Evolutionary conservation across 257 asterid genomes (phyloP), one percentile per base, ranked within the genome.

Genomic region (Mitragyna speciosa): DNA sequence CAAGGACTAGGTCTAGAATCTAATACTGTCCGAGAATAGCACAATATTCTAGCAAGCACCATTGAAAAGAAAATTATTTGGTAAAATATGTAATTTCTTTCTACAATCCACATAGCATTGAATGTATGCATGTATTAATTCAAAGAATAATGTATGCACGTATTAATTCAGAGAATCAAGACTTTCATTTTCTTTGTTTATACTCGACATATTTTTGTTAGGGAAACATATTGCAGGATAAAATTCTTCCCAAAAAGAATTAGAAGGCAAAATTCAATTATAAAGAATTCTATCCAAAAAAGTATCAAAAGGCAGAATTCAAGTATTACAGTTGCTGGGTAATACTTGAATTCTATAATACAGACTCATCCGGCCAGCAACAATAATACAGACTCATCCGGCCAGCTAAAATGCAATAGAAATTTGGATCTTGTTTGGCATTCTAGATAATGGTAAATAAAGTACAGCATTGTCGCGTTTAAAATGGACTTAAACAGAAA

Each of bases 351-450:
- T 45, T 45, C n/a, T n/a, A n/a, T n/a, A 74, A 74, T 54, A 26
- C 17, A 17, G 45, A 73, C n/a, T n/a, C n/a, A n/a, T n/a, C 30
- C 2, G 39, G 39, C 39, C 24, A 58, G 24, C 30, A 33, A 28
- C 48, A 39, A 30, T 68, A 20, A 75, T 70, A 70, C 64, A 65
- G 54, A 56, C 45, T 19, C 30, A 5, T 78, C 12, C 36, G 45
- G 81, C 82, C 80, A 75, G 82, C 88, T 72, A 79, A 63, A 81
- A 15, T 36, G 63, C 41, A 31, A 51, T n/a, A 28, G 48, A 11
- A 16, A 14, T 43, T 78, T 81, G 79, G 79, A 84, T 45, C 78
- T 24, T 78, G 66, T 70, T 78, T 20, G 30, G 65, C 58, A 70
- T 56, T 66, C 56, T n/a, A 65, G 69, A 71, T 77, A 67, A 51